Evolutionary conservation across 805 yeast species (phyloP), one percentile per base, ranked within the genome.

Genomic region (Ogataea philodendri): DNA sequence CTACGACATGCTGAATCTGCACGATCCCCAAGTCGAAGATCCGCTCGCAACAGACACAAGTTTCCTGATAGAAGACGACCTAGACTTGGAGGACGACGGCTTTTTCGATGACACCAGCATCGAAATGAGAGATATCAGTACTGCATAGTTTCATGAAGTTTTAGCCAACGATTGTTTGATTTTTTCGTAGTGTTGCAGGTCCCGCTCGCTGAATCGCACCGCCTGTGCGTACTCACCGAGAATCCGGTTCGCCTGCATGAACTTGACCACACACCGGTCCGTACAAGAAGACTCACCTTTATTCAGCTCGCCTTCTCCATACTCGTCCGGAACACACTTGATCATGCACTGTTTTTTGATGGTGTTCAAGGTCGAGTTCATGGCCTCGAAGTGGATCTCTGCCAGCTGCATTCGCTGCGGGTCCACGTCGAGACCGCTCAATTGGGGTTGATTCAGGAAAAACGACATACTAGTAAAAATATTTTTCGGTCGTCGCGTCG

Each of bases 321-420:
- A 89, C 45, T 81, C 84, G n/a, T 69, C 75, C n/a, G 83, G 81
- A 25, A 93, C 72, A 61, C 98, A 93, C 60, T 93, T 93, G 39
- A 60, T 51, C 14, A 72, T 67, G 59, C 97, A 90, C 3, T 72
- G 69, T 22, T 65, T 59, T 22, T 84, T 65, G 46, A 89, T 69
- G 26, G 73, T 68, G 22, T 47, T 40, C 17, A 57, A 42, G 0
- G 83, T 74, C 3, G 68, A 53, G 29, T 69, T 61, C 72, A 79
- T 74, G 3, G 87, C 87, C 13, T 72, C 74, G 51, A 68, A 82
- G 52, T 84, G 94, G 30, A 81, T 68, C 44, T 69, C 75, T 1
- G 93, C 90, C 11, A 78, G 47, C 52, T 71, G 69, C 38, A 84
- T 39, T 63, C 73, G 79, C 51, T 75, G 76, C 4, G 74, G 76